Evolutionary conservation across 805 yeast species (phyloP).

Genomic region (Candida namnaoensis): DNA sequence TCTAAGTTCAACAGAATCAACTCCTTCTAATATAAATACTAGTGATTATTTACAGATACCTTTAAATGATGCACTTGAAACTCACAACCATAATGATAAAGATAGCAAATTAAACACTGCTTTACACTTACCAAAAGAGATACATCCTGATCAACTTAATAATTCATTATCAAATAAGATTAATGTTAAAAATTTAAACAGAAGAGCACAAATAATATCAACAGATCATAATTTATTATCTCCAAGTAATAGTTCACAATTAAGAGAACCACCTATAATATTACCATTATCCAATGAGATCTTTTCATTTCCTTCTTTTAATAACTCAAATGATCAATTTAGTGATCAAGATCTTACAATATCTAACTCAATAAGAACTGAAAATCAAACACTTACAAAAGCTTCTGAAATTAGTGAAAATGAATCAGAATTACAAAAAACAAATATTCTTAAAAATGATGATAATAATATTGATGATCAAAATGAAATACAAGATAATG

Average conservation of each 20-base stretch:
- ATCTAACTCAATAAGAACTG: no score
- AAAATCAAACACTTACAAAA: no score
- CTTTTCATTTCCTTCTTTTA: no score
- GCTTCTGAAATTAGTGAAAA: not conserved
- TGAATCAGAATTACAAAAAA: not conserved
- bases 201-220: constrained; percentile 17
- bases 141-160: no score
- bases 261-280: no score
- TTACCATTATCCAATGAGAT: no score
- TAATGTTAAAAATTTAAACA: constrained; percentile 9
- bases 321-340: not conserved
- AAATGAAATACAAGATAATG: constrained; percentile 7
- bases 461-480: constrained; percentile 1
- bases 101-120: no score
- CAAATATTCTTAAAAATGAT: not conserved
- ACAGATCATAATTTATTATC: constrained; percentile 2
- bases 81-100: no score
- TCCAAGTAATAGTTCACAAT: no score
- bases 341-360: no score
- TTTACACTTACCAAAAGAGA: no score
- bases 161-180: no score
- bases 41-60: constrained; percentile 8
- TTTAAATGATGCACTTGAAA: constrained; percentile 12
- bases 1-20: not conserved
- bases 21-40: not conserved